Evolutionary conservation across 176 grass and related monocot genomes (phyloP).

Genomic region (Carex myosuroides): DNA sequence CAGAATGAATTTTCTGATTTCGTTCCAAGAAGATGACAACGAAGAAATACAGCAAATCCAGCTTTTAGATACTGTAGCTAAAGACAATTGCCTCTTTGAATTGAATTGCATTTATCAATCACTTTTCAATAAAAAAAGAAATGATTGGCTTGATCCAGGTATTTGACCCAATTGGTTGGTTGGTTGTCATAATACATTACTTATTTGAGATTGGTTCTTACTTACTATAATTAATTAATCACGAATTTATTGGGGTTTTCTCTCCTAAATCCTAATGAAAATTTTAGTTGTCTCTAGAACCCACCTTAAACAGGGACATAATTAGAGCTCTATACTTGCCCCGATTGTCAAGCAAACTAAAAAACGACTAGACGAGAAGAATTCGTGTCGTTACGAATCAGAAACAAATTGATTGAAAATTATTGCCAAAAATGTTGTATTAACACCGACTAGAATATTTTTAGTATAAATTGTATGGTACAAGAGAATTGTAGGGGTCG

Average conservation of each 20-base stretch:
- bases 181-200: background rate
- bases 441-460: background rate
- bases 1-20: background rate
- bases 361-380: slow-evolving; percentile 6
- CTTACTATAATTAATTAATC: too few relatives aligned
- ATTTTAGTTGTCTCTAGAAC: background rate
- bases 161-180: background rate
- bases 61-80: background rate
- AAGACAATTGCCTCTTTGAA: background rate
- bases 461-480: background rate
- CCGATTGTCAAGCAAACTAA: background rate
- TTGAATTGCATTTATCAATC: slow-evolving; percentile 4
- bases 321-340: background rate
- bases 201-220: too few relatives aligned
- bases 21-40: background rate
- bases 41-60: background rate
- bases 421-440: background rate
- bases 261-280: background rate
- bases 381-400: background rate
- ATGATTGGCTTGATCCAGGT: background rate
- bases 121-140: background rate
- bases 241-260: too few relatives aligned
- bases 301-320: background rate
- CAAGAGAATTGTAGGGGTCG: background rate
- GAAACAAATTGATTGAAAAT: background rate